Conservation (phyloP, 2,329 filamentous ascomycete genomes). For the Ophiocordyceps camponoti-floridani region DNA sequence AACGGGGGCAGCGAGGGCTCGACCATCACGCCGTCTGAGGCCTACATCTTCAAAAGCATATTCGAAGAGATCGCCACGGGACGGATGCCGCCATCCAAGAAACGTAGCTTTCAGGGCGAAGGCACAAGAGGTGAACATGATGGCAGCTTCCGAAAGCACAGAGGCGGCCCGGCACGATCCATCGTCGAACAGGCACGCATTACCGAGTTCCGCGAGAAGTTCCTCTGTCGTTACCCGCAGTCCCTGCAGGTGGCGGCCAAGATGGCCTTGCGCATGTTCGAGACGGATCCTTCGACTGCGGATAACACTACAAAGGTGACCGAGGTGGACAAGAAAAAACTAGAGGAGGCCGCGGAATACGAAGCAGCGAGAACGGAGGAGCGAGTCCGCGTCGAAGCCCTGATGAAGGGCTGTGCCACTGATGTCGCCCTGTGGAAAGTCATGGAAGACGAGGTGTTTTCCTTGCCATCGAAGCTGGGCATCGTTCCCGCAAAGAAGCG, state of each 20-base stretch:
- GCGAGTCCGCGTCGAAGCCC: conserved; percentile 28
- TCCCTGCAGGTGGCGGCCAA: conserved; percentile 21
- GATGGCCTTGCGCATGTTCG: conserved; percentile 19
- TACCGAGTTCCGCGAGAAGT: conserved; percentile 14
- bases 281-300: conserved; percentile 9
- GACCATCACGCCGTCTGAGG: conserved; percentile 41
- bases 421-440: conserved; percentile 51
- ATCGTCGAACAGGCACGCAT: conserved; percentile 15
- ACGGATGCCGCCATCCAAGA: conserved; percentile 12
- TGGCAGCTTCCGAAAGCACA: neutral
- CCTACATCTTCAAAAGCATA: conserved; percentile 41
- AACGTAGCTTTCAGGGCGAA: conserved; percentile 3
- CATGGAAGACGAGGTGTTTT: conserved; percentile 49
- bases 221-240: conserved; percentile 18
- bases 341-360: conserved; percentile 15
- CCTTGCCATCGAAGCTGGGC: conserved; percentile 35
- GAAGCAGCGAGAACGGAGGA: conserved; percentile 25
- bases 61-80: conserved; percentile 23
- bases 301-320: conserved; percentile 10
- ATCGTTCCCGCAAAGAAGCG: conserved; percentile 13
- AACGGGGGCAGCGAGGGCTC: conserved; percentile 12
- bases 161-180: conserved; percentile 8
- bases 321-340: conserved; percentile 12
- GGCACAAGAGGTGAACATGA: neutral
- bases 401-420: conserved; percentile 35